Percentiles rank a stretch among this genome's conserved stretches.
Conservation (phyloP, 2,329 filamentous ascomycete genomes). For the Chaetomiaceae sp. region DNA sequence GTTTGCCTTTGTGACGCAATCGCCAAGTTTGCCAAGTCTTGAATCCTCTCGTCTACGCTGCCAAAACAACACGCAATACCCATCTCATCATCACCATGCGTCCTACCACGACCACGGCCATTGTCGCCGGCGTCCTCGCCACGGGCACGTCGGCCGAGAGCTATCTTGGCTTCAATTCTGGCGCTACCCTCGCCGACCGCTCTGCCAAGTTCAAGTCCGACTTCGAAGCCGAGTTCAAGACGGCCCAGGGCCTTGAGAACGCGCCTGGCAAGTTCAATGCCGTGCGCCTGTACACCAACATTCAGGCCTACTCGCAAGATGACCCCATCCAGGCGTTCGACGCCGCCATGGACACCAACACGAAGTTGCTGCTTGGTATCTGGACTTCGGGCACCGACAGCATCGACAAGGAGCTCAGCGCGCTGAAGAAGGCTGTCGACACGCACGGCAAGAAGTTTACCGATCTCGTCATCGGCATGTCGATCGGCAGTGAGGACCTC, state of each 20-base stretch:
- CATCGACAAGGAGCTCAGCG: constrained; percentile 57
- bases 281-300: constrained; percentile 64
- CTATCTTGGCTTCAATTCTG: constrained; percentile 54
- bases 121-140: constrained; percentile 39
- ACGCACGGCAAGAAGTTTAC: constrained; percentile 48
- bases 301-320: constrained; percentile 63
- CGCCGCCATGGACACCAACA: constrained; percentile 59
- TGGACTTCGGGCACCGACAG: constrained; percentile 55
- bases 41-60: no score
- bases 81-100: constrained; percentile 36
- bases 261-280: constrained; percentile 54
- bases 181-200: constrained; percentile 42
- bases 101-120: constrained; percentile 35
- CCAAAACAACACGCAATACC: neutral
- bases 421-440: constrained; percentile 53
- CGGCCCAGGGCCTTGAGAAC: constrained; percentile 38
- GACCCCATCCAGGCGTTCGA: constrained; percentile 80
- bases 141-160: constrained; percentile 40
- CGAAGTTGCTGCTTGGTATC: constrained; percentile 59
- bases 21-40: constrained; percentile 18
- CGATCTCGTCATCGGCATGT: constrained; percentile 59
- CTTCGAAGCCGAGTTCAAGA: constrained; percentile 45
- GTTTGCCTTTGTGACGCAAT: constrained; percentile 15
- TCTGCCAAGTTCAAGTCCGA: constrained; percentile 51
- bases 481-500: constrained; percentile 63